These are phyloP conservation scores for Verticillium longisporum DNA, from an alignment of 2,329 filamentous ascomycete genomes.

Conservation along the genomic window DNA sequence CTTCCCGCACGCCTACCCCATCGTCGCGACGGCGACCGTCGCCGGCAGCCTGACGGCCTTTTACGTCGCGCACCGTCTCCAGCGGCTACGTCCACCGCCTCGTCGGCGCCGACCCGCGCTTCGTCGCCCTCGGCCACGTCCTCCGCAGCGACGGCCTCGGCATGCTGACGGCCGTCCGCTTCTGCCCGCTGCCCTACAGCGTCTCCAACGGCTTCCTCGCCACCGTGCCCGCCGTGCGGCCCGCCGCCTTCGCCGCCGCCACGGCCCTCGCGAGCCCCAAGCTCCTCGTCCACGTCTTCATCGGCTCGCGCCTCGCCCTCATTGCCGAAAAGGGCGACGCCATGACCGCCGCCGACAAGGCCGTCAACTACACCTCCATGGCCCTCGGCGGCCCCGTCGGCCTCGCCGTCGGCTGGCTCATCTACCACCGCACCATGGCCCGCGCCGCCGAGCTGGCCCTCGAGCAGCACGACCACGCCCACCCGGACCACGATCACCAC, in stretches of 20 bases:
- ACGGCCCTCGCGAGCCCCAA: conserved; percentile 81
- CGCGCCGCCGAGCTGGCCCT: conserved; percentile 51
- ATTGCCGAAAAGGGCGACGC: conserved; percentile 77
- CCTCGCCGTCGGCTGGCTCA: conserved; percentile 69
- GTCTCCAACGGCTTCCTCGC: conserved; percentile 91
- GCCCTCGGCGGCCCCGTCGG: conserved; percentile 65
- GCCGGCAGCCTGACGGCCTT: conserved; percentile 75
- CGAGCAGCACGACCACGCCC: conserved; percentile 32
- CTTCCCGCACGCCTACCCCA: conserved; percentile 66
- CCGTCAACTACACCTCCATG: conserved; percentile 80
- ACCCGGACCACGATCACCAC: conserved; percentile 17
- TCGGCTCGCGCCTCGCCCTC: conserved; percentile 74
- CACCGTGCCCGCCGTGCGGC: conserved; percentile 83
- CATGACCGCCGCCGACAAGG: conserved; percentile 73
- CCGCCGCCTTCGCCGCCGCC: conserved; percentile 68
- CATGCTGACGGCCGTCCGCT: conserved; percentile 81
- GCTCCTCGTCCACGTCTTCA: conserved; percentile 85
- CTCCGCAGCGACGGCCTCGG: conserved; percentile 85
- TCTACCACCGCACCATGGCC: conserved; percentile 68
- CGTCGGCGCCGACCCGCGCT: conserved; percentile 77
- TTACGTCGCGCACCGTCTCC: conserved; percentile 69
- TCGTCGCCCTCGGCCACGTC: conserved; percentile 81
- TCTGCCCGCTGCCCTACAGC: conserved; percentile 89
- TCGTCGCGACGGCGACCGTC: conserved; percentile 73
- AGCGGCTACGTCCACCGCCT: conserved; percentile 72